Evolutionary conservation across 352 stramenopile species (phyloP).

Genomic region (Elongisporangium prolatum): DNA sequence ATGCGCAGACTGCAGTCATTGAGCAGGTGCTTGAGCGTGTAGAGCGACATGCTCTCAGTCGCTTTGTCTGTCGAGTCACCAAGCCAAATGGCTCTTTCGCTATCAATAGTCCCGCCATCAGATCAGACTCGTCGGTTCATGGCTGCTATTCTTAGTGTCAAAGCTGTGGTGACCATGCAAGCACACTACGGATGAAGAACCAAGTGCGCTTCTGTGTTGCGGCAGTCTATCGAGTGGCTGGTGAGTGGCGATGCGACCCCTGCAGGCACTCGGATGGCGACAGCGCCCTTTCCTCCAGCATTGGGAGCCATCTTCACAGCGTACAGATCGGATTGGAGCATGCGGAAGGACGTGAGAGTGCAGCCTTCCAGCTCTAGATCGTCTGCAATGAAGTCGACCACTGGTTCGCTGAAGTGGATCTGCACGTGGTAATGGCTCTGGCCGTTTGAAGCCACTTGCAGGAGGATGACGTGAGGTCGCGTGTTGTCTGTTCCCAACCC

Average conservation of each 20-base stretch:
- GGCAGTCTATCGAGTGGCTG: background rate
- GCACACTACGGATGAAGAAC: background rate
- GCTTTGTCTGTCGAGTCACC: background rate
- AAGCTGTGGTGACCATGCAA: too few relatives aligned
- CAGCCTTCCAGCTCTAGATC: conserved; percentile 35
- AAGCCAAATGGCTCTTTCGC: background rate
- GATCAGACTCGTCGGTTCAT: background rate
- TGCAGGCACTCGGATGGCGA: background rate
- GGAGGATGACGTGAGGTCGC: conserved; percentile 13
- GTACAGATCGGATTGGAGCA: conserved; percentile 44
- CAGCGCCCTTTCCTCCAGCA: too few relatives aligned
- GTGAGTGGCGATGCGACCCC: background rate
- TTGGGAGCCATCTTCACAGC: conserved; percentile 9
- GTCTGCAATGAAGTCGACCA: conserved; percentile 56
- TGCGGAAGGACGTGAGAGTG: conserved; percentile 26
- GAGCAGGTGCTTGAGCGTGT: conserved; percentile 72
- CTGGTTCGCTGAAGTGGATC: conserved; percentile 68
- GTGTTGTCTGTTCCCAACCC: conserved; percentile 8
- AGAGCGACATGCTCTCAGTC: conserved; percentile 47
- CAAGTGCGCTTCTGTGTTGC: background rate
- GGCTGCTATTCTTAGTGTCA: background rate
- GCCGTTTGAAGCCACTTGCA: conserved; percentile 4
- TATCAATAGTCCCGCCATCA: background rate
- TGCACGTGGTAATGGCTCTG: conserved; percentile 19
- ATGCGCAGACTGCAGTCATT: conserved; percentile 61